phyloP scores from a whole-genome alignment of 2,329 filamentous ascomycete genomes.

The Pseudogymnoascus sp. region DNA sequence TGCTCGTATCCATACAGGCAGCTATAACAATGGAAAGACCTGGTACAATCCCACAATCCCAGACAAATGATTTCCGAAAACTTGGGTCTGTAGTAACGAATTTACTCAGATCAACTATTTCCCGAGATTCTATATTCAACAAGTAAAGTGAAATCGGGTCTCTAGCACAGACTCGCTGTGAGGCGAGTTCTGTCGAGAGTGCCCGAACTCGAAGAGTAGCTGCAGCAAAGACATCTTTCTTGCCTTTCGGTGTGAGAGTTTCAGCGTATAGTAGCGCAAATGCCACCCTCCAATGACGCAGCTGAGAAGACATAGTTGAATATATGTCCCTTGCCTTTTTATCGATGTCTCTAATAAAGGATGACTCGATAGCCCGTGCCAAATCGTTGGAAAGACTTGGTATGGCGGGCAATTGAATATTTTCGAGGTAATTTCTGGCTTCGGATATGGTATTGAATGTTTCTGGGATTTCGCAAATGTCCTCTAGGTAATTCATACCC shows the following conservation, averaged over 20 bases:
- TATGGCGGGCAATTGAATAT: slow-evolving; percentile 12
- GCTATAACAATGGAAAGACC: slow-evolving; percentile 17
- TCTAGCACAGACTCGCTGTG: slow-evolving; percentile 10
- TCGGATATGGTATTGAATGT: slow-evolving; percentile 11
- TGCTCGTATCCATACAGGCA: slow-evolving; percentile 11
- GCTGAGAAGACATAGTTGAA: slow-evolving; percentile 5
- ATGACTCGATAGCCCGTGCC: neutral
- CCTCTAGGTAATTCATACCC: slow-evolving; percentile 12
- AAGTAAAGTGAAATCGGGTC: neutral
- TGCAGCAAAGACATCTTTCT: slow-evolving; percentile 14
- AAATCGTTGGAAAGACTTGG: slow-evolving; percentile 11
- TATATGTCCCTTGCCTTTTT: neutral
- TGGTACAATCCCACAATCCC: slow-evolving; percentile 18
- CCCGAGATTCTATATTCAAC: slow-evolving; percentile 11
- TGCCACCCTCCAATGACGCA: slow-evolving; percentile 14
- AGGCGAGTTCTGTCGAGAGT: slow-evolving; percentile 12
- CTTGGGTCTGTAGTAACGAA: slow-evolving; percentile 11
- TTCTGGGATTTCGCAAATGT: slow-evolving; percentile 10
- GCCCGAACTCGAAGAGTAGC: slow-evolving; percentile 14
- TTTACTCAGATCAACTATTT: slow-evolving; percentile 15
- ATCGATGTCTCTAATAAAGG: neutral
- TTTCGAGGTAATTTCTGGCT: slow-evolving; percentile 12
- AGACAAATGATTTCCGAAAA: slow-evolving; percentile 16
- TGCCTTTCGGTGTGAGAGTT: neutral
- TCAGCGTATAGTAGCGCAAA: slow-evolving; percentile 15